These are phyloP conservation scores for Laburnicola sp. DNA, from an alignment of 2,329 filamentous ascomycete species.

Conservation along the genomic window DNA sequence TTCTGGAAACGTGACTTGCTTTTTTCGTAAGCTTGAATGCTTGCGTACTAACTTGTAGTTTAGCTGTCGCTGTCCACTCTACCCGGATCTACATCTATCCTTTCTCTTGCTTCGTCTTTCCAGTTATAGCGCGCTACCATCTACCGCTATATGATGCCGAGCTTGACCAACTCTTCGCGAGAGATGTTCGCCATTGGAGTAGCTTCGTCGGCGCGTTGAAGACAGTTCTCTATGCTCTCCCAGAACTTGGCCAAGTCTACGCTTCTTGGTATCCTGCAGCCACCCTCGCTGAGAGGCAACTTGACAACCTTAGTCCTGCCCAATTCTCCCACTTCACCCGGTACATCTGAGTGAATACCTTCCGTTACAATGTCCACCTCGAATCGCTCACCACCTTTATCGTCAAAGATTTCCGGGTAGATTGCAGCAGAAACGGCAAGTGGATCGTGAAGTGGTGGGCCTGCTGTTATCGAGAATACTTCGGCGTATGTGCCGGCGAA, in stretches of 20 bases:
- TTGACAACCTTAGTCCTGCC: slow-evolving; percentile 66
- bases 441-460: slow-evolving; percentile 91
- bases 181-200: slow-evolving; percentile 38
- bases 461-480: slow-evolving; percentile 74
- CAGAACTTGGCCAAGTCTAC: slow-evolving; percentile 77
- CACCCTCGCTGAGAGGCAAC: slow-evolving; percentile 61
- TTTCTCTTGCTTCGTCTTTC: too few relatives aligned
- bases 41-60: too few relatives aligned
- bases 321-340: slow-evolving; percentile 47
- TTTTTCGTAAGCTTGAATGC: too few relatives aligned
- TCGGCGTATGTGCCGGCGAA: slow-evolving; percentile 86
- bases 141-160: slow-evolving; percentile 27
- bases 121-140: too few relatives aligned
- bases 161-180: slow-evolving; percentile 30
- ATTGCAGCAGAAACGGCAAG: slow-evolving; percentile 82
- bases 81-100: too few relatives aligned
- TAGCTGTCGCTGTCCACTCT: too few relatives aligned
- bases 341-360: slow-evolving; percentile 56
- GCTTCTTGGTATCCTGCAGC: slow-evolving; percentile 77
- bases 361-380: slow-evolving; percentile 72
- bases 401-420: slow-evolving; percentile 60
- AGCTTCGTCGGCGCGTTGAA: slow-evolving; percentile 35
- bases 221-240: slow-evolving; percentile 64
- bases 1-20: too few relatives aligned
- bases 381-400: slow-evolving; percentile 64